Evolutionary conservation across 805 yeast species (phyloP).

Genomic region (Saccharomyces mikatae): DNA sequence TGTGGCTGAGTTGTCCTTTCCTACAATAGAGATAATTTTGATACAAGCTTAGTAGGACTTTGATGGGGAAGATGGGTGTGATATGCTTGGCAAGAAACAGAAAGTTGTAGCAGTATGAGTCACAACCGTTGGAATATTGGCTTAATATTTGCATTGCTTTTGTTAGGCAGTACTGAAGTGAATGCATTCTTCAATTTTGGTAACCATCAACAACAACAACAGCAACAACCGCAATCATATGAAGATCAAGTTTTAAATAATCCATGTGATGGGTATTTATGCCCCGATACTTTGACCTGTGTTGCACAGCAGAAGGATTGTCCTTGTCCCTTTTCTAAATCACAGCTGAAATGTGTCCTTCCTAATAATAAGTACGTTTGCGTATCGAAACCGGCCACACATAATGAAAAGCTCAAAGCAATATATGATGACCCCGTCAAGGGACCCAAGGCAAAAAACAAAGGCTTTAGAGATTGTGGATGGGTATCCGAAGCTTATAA

Average conservation of each 20-base stretch:
- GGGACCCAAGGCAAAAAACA: constrained; percentile 38
- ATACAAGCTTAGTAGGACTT: neutral
- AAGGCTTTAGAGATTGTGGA: constrained; percentile 69
- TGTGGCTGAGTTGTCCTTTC: constrained; percentile 1
- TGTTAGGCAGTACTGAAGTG: neutral
- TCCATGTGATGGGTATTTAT: constrained; percentile 59
- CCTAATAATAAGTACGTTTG: constrained; percentile 67
- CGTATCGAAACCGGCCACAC: constrained; percentile 68
- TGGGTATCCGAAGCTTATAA: constrained; percentile 72
- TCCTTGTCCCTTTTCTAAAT: constrained; percentile 84
- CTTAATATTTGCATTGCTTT: neutral
- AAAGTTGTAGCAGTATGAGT: neutral
- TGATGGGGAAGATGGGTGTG: neutral
- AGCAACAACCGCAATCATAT: constrained; percentile 23
- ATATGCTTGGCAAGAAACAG: neutral
- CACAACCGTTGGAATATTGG: neutral
- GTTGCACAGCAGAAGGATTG: constrained; percentile 64
- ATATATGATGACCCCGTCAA: constrained; percentile 39
- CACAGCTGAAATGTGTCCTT: constrained; percentile 71
- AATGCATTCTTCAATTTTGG: constrained; percentile 35
- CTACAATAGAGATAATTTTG: neutral
- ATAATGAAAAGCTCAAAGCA: constrained; percentile 30
- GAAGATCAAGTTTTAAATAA: constrained; percentile 33
- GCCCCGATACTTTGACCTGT: constrained; percentile 78
- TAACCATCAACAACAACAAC: constrained; percentile 33